Conservation (phyloP, 805 yeast genomes). For the Starmera quercuum region DNA sequence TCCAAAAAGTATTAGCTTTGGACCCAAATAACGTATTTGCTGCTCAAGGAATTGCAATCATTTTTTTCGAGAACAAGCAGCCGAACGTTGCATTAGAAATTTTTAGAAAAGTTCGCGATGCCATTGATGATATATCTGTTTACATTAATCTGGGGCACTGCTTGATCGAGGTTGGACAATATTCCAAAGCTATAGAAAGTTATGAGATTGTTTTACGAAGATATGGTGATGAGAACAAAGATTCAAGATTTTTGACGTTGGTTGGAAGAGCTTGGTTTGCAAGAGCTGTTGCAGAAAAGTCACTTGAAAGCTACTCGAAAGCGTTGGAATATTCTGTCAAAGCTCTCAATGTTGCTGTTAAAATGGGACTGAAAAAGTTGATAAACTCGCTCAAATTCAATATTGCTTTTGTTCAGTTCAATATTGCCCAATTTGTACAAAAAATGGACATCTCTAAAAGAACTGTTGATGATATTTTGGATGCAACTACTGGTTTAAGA, state of each 20-base stretch:
- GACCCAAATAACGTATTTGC: constrained; percentile 89
- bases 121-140: constrained; percentile 76
- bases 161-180: constrained; percentile 73
- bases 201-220: constrained; percentile 74
- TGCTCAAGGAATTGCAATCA: constrained; percentile 94
- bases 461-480: constrained; percentile 50
- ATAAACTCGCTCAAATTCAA: constrained; percentile 59
- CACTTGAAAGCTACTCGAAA: constrained; percentile 46
- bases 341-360: constrained; percentile 36
- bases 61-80: constrained; percentile 80
- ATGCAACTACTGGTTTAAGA: constrained; percentile 47
- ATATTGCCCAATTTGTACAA: constrained; percentile 75
- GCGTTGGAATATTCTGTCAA: constrained; percentile 56
- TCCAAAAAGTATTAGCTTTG: constrained; percentile 76
- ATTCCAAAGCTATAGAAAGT: constrained; percentile 77
- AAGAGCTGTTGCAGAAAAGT: constrained; percentile 65
- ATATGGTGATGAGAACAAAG: constrained; percentile 51
- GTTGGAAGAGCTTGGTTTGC: constrained; percentile 86
- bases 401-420: constrained; percentile 76
- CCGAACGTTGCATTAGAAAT: constrained; percentile 74
- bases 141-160: constrained; percentile 87
- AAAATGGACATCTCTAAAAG: constrained; percentile 55
- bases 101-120: constrained; percentile 82
- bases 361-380: constrained; percentile 25
- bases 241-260: constrained; percentile 58